Percentiles rank a stretch among this genome's conserved stretches.
Evolutionary conservation across 2,329 filamentous ascomycete genomes (phyloP).

Genomic region (Phaeosphaeria sp.): DNA sequence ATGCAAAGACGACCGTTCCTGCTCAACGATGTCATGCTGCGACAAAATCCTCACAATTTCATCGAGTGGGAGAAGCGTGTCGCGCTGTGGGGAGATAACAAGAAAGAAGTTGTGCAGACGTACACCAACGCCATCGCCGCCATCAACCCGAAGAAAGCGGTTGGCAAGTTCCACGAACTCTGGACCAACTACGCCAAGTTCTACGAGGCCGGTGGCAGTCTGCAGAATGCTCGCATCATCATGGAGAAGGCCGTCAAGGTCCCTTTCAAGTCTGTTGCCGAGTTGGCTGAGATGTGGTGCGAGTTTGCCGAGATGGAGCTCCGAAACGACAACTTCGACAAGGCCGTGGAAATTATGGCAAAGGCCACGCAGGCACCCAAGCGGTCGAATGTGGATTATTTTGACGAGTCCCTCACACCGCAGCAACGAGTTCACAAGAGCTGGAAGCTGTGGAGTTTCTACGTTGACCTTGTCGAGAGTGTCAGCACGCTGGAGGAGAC

Average conservation of each 20-base stretch:
- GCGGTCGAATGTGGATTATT: conserved; percentile 97
- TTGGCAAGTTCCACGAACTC: conserved; percentile 90
- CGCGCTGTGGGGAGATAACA: conserved; percentile 94
- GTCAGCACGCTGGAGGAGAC: conserved; percentile 91
- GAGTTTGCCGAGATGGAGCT: conserved; percentile 99
- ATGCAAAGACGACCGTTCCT: conserved; percentile 97
- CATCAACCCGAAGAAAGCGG: conserved; percentile 91
- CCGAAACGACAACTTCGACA: conserved; percentile 93
- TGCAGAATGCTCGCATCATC: conserved; percentile 86
- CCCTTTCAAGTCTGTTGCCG: conserved; percentile 95
- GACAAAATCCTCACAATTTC: conserved; percentile 96
- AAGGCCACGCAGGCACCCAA: conserved; percentile 98
- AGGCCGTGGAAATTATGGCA: conserved; percentile 93
- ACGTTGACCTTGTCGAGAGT: conserved; percentile 96
- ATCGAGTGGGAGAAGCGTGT: conserved; percentile 97
- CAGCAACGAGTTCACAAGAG: conserved; percentile 98
- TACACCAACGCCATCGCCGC: conserved; percentile 94
- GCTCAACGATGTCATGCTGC: conserved; percentile 91
- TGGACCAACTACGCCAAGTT: conserved; percentile 98
- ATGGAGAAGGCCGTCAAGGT: conserved; percentile 99
- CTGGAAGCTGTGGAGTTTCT: conserved; percentile 99
- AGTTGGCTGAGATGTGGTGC: conserved; percentile 98
- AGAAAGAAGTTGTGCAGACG: conserved; percentile 87
- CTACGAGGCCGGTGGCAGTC: conserved; percentile 86
- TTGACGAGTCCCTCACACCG: conserved; percentile 90